Conservation (phyloP, 345 rosid species). For the Citrus cavaleriei region DNA sequence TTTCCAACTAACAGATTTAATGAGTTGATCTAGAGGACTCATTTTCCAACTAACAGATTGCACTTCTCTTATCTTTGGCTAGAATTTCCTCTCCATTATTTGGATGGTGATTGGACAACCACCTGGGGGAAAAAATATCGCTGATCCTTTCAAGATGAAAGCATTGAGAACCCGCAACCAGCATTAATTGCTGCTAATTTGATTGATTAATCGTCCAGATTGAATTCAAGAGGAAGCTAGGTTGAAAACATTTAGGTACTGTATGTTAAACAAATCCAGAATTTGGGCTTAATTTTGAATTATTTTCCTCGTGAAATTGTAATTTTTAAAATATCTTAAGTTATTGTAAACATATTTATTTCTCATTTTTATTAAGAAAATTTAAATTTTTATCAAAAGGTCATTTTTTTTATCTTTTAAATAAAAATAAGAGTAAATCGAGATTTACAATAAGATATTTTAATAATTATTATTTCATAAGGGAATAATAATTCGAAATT, state of each 20-base stretch:
- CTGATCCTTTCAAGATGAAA: background rate
- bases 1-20: too few species aligned
- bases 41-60: background rate
- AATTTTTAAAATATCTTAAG: too few species aligned
- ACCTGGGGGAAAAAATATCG: background rate
- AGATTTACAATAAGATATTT: too few species aligned
- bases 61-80: background rate
- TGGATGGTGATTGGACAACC: conserved; percentile 4
- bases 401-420: too few species aligned
- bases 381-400: too few species aligned
- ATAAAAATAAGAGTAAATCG: too few species aligned
- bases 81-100: background rate
- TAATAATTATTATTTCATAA: too few species aligned
- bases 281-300: too few species aligned
- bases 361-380: too few species aligned
- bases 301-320: too few species aligned
- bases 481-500: too few species aligned
- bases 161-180: background rate
- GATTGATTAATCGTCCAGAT: background rate
- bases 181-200: background rate
- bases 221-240: background rate
- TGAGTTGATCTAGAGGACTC: background rate
- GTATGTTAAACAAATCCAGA: background rate
- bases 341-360: too few species aligned
- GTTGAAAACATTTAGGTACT: background rate